Conservation (phyloP, 2,329 filamentous ascomycete species). For the Fusarium euwallaceae region DNA sequence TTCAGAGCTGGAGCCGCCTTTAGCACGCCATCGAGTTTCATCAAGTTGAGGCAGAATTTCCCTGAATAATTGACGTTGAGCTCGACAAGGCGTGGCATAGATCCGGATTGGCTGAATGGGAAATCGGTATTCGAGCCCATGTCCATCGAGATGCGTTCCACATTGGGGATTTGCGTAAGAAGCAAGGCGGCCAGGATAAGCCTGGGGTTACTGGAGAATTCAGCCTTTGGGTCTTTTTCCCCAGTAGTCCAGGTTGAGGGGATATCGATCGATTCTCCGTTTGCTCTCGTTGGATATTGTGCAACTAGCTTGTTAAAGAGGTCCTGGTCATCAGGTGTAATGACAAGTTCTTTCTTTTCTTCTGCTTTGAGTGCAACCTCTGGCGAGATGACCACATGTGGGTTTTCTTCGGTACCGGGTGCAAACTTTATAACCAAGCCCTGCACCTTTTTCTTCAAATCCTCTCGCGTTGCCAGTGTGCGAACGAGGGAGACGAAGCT, state of each 20-base stretch:
- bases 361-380: no score
- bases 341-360: neutral
- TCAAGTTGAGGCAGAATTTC: neutral
- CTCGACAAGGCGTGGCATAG: neutral
- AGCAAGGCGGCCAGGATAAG: neutral
- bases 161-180: neutral
- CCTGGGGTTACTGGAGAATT: neutral
- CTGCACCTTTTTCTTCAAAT: neutral
- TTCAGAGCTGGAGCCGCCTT: neutral
- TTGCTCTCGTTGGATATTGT: neutral
- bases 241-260: neutral
- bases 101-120: neutral
- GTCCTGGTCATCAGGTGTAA: neutral
- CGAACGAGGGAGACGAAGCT: neutral
- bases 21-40: neutral
- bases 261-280: neutral
- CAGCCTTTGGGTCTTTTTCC: neutral
- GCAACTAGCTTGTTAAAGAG: neutral
- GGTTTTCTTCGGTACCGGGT: no score
- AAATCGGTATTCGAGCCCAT: neutral
- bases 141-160: neutral
- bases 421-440: neutral
- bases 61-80: neutral
- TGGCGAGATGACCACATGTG: no score
- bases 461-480: neutral